Base-by-base conservation (phyloP, 176 grass and related monocot species). In the Carex littledalei region DNA sequence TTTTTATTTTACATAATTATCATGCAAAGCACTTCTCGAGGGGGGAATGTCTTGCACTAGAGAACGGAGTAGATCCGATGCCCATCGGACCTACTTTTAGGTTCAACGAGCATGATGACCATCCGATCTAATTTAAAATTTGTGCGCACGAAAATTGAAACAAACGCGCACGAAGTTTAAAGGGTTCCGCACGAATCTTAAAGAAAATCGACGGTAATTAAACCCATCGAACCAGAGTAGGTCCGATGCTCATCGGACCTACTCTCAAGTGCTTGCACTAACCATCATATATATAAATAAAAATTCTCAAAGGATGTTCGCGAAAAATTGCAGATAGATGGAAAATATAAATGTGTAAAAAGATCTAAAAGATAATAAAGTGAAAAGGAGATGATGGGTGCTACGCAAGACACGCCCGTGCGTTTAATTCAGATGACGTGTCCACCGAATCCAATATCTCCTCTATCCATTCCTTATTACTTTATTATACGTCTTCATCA, bases 371-470 rank as follows among this genome's bases (percentile, higher is more conserved):
- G 29, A 64, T 66, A 67, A 52, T n/a, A 82, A 82, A 49, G 59
- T 12, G 39, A 50, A 67, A 67, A 47, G 6, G 60, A 50, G 80
- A 82, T 82, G 20, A 67, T 67, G 80, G 37, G 59, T 82, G 80
- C 78, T 39, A 81, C n/a, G 14, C 20, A 61, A 81, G 53, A 81
- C 76, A 55, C 78, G 32, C 80, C 80, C 80, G 80, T 82, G 80
- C 80, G 80, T 82, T 67, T 82, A 82, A 67, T 82, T 82, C 61
- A 82, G 34, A 47, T 82, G 80, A 82, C 80, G 80, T 82, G 80
- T 41, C 61, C 39, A 53, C 61, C 80, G 80, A 82, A 82, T 82
- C 80, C n/a, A 52, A 67, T 82, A 62, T 81, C 79, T 59, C 79
- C 79, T 59, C 79, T 3, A n/a, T 64, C 17, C 35, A 8, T 3